Conservation (phyloP, 768 basidiomycete genomes). For the Trametes sanguinea region DNA sequence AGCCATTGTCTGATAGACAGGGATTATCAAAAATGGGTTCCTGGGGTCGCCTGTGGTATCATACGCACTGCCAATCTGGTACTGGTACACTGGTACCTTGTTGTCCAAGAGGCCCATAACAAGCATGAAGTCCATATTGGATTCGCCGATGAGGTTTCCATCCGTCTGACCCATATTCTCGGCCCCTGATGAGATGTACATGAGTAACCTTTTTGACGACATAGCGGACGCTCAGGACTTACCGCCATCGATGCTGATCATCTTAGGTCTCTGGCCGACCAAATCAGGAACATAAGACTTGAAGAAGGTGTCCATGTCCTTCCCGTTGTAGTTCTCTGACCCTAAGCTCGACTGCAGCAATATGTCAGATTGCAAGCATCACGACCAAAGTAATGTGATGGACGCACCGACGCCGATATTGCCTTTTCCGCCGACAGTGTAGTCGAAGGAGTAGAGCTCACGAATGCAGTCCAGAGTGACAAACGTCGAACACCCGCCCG, state of each 20-base stretch:
- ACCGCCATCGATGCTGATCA: conserved; percentile 42
- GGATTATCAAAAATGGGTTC: too few species aligned
- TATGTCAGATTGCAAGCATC: background rate
- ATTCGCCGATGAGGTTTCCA: conserved; percentile 54
- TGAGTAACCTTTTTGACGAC: too few species aligned
- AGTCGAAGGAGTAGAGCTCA: conserved; percentile 35
- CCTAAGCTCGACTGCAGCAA: conserved; percentile 43
- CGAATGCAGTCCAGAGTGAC: conserved; percentile 36
- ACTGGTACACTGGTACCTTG: conserved; percentile 16
- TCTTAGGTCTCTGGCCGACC: conserved; percentile 41
- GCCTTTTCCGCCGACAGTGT: conserved; percentile 25
- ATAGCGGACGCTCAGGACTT: background rate
- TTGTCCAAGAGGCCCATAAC: conserved; percentile 47
- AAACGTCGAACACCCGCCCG: conserved; percentile 26
- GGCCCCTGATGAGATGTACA: background rate
- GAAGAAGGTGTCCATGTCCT: conserved; percentile 47
- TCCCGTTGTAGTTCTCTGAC: conserved; percentile 42
- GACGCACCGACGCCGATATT: conserved; percentile 34
- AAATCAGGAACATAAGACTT: conserved; percentile 42
- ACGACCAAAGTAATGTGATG: background rate
- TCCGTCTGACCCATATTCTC: background rate
- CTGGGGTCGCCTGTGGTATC: too few species aligned
- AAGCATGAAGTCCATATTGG: conserved; percentile 72
- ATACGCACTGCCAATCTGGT: conserved; percentile 15
- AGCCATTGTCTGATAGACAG: background rate